Conservation (phyloP, 768 basidiomycete species). For the Amyloporia xantha region DNA sequence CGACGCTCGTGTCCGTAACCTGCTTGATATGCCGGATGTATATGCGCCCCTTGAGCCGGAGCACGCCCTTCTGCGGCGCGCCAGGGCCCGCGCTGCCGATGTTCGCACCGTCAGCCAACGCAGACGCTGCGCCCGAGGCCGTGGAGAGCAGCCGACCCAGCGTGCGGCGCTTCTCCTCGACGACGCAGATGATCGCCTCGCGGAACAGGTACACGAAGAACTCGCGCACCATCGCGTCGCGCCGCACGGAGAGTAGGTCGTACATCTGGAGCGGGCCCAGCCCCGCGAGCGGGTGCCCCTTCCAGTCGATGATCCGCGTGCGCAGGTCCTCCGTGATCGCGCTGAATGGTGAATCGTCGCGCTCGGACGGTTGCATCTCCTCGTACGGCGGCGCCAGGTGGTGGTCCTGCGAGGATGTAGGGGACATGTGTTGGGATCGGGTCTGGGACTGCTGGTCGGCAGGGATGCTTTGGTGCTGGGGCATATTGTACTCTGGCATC, state of each 20-base stretch:
- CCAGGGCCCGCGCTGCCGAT: constrained; percentile 32
- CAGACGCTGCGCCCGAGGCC: constrained; percentile 36
- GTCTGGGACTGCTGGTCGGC: constrained; percentile 11
- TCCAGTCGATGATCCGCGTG: constrained; percentile 92
- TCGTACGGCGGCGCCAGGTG: constrained; percentile 5
- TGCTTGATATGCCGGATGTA: constrained; percentile 93
- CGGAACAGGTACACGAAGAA: constrained; percentile 97
- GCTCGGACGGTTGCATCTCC: constrained; percentile 23
- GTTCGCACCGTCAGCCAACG: constrained; percentile 43
- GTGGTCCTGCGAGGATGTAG: constrained; percentile 11
- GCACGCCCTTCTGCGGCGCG: constrained; percentile 35
- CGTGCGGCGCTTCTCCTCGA: constrained; percentile 88
- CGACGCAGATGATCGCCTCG: constrained; percentile 96
- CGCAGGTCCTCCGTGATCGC: constrained; percentile 85
- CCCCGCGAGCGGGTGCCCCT: constrained; percentile 85
- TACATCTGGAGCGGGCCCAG: constrained; percentile 89
- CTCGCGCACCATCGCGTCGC: constrained; percentile 85
- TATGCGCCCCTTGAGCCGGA: constrained; percentile 91
- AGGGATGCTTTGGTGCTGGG: constrained; percentile 5
- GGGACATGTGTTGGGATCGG: constrained; percentile 14
- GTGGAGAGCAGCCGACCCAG: constrained; percentile 67
- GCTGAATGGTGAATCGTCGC: constrained; percentile 70
- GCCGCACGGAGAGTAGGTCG: constrained; percentile 82
- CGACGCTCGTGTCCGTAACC: constrained; percentile 72
- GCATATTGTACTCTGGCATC: constrained; percentile 8